Base-by-base conservation (phyloP, 768 basidiomycete species). In the Boletellus emodensis region DNA sequence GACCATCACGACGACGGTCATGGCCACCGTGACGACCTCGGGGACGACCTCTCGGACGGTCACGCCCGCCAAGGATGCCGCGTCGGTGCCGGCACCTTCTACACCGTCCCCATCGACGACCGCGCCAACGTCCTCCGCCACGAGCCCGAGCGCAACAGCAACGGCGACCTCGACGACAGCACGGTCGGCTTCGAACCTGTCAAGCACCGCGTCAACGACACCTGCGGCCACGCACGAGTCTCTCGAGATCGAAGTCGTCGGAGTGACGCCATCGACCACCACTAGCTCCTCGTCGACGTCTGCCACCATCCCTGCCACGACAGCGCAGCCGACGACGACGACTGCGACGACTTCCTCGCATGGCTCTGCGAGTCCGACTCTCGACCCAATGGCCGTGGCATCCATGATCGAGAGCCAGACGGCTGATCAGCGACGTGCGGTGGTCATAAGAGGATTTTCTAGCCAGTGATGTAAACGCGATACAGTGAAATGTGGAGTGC, bases 1-100 rank as follows among this genome's bases (percentile, higher is more conserved):
- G 15, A 66, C 66, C 20, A 37, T 64, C n/a, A 68, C 57, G 7
- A 61, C 59, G 18, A 68, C 64, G 17, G 44, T 66, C 13, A 28
- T 56, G 3, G 20, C 52, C 6, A 52, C 51, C 13, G 37, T 47
- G 43, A 56, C 57, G 17, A 22, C 47, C 6, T 50, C 55, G 1
- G 42, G 18, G 14, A 26, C 24, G 24, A 43, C 60, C 9, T 15
- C 4, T 24, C 48, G 15, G 35, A 42, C 46, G 1, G 38, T 15
- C 33, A 44, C 61, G 4, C 49, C 61, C 1, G 53, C 53, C 1
- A 46, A 20, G 18, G 64, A 59, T 20, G 57, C 55, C 6, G 61
- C 32, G 12, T 63, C 61, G 7, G 46, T 42, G 8, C 36, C 61
- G 10, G 2, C 20, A 1, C 37, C 53, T 8, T 47, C 61, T 10